A percentile compares a stretch with the other conserved stretches of the same genome.
Conservation (phyloP, 345 rosid species). For the Acer campestre region DNA sequence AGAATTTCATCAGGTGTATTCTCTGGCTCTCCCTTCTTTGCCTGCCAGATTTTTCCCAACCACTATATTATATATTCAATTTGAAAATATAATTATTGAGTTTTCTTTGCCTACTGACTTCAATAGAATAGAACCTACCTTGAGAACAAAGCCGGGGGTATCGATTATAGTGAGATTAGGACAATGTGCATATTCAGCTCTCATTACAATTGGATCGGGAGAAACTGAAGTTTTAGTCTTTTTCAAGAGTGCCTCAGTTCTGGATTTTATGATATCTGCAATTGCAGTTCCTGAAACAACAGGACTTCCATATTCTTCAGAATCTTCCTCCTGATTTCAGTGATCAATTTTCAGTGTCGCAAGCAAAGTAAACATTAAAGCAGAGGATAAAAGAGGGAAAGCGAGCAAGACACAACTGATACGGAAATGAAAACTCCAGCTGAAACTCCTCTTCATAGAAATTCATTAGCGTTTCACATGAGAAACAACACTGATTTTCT, state of each 20-base stretch:
- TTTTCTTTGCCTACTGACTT: neutral
- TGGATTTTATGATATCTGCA: conserved; percentile 79
- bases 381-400: neutral
- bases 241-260: conserved; percentile 75
- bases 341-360: conserved; percentile 10
- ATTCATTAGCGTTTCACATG: neutral
- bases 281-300: conserved; percentile 67
- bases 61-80: neutral
- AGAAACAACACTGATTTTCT: neutral
- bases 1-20: conserved; percentile 89
- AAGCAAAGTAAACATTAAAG: neutral
- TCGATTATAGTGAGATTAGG: conserved; percentile 96
- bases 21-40: conserved; percentile 98
- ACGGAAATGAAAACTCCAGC: neutral
- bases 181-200: conserved; percentile 96
- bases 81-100: neutral
- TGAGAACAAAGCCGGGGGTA: conserved; percentile 97
- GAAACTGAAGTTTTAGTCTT: conserved; percentile 84
- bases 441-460: neutral
- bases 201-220: conserved; percentile 92
- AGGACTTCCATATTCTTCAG: conserved; percentile 86
- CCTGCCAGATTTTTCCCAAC: conserved; percentile 43
- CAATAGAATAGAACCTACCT: conserved; percentile 43
- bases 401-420: neutral
- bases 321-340: conserved; percentile 74